Evolutionary conservation across 2,329 filamentous ascomycete genomes (phyloP).

Genomic region (Aspergillus neotritici): DNA sequence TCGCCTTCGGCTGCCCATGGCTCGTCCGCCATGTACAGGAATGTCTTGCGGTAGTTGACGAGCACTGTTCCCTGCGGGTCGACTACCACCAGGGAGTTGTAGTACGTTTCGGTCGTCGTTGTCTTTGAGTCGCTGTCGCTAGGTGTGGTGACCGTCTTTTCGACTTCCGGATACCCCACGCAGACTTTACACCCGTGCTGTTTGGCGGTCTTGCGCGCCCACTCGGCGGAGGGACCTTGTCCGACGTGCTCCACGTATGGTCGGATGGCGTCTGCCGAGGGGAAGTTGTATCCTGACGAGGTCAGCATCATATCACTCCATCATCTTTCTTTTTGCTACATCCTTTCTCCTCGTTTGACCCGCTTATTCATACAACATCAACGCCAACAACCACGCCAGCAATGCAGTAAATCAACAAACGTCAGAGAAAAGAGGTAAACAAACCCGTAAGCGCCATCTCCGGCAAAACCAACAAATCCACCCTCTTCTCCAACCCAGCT

Average conservation of each 20-base stretch:
- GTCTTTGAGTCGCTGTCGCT: slow-evolving; percentile 2
- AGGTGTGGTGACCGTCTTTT: slow-evolving; percentile 4
- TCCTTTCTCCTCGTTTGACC: no score
- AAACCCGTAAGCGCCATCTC: slow-evolving; percentile 58
- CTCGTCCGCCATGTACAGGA: slow-evolving; percentile 63
- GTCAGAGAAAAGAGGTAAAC: slow-evolving; percentile 9
- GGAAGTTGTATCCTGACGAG: slow-evolving; percentile 56
- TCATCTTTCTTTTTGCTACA: no score
- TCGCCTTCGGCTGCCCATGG: slow-evolving; percentile 55
- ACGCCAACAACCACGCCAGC: not conserved
- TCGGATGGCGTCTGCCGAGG: slow-evolving; percentile 50
- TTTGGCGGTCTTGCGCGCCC: slow-evolving; percentile 53
- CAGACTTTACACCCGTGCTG: slow-evolving; percentile 56
- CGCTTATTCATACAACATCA: not conserved
- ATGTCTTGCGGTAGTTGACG: slow-evolving; percentile 58
- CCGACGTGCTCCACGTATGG: slow-evolving; percentile 57
- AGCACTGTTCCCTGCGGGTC: slow-evolving; percentile 50
- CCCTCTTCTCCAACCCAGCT: slow-evolving; percentile 20
- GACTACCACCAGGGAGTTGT: slow-evolving; percentile 57
- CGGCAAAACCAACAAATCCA: slow-evolving; percentile 57
- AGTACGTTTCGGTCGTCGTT: slow-evolving; percentile 34
- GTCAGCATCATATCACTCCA: no score
- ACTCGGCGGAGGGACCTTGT: slow-evolving; percentile 50
- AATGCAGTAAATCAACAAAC: not conserved
- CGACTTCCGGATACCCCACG: slow-evolving; percentile 57